These are phyloP conservation scores for Halteria grandinella DNA, from an alignment of 73 alveolate species.

Conservation along the genomic window DNA sequence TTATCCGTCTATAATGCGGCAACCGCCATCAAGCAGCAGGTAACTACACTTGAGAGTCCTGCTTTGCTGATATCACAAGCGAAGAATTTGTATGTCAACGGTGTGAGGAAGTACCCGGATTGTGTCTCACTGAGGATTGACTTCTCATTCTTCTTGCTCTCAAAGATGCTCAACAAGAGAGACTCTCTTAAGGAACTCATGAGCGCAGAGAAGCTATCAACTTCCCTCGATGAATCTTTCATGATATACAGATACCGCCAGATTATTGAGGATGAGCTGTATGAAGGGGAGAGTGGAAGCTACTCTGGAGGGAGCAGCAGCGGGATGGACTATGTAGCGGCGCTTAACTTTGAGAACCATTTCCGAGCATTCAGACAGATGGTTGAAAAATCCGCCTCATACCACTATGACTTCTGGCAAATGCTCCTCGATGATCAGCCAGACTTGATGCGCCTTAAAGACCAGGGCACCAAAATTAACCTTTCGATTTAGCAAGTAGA, in stretches of 20 bases:
- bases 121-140: slow-evolving; percentile 81
- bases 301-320: slow-evolving; percentile 17
- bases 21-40: slow-evolving; percentile 7
- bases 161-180: slow-evolving; percentile 85
- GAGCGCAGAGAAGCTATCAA: slow-evolving; percentile 78
- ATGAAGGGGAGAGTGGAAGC: slow-evolving; percentile 63
- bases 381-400: slow-evolving; percentile 73
- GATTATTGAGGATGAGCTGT: slow-evolving; percentile 74
- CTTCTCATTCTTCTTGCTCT: slow-evolving; percentile 87
- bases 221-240: slow-evolving; percentile 88
- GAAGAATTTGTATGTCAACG: slow-evolving; percentile 81
- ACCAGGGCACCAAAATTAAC: slow-evolving; percentile 86
- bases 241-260: slow-evolving; percentile 81
- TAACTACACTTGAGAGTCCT: slow-evolving; percentile 40
- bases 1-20: too few species aligned
- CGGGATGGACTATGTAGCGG: slow-evolving; percentile 85
- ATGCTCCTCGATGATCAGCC: slow-evolving; percentile 85
- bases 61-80: slow-evolving; percentile 73
- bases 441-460: slow-evolving; percentile 82
- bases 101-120: slow-evolving; percentile 85
- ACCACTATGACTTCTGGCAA: slow-evolving; percentile 90
- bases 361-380: slow-evolving; percentile 74
- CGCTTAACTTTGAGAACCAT: slow-evolving; percentile 82
- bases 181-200: slow-evolving; percentile 84
- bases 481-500: slow-evolving; percentile 75